These are phyloP conservation scores for Curvularia spicifera DNA, from an alignment of 2,329 filamentous ascomycete species.

Conservation along the genomic window DNA sequence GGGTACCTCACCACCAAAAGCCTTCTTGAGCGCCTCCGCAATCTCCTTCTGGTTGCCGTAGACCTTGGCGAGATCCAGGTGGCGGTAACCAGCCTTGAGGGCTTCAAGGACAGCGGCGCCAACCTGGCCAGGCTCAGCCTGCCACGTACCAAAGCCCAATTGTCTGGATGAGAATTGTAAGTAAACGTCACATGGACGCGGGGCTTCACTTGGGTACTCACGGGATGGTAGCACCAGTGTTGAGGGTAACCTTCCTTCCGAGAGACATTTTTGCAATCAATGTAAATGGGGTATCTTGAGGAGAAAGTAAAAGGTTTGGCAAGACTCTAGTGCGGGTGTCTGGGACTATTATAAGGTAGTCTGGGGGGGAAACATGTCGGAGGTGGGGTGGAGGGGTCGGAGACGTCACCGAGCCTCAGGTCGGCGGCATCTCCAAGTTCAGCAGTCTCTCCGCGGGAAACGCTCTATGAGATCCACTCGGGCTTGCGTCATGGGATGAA, in stretches of 20 bases:
- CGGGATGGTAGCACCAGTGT: conserved; percentile 78
- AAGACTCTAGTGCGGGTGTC: background rate
- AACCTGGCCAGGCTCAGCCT: conserved; percentile 42
- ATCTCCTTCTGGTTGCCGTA: conserved; percentile 44
- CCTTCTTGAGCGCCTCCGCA: conserved; percentile 36
- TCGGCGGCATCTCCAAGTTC: conserved; percentile 23
- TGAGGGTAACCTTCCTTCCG: conserved; percentile 58
- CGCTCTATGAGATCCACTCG: conserved; percentile 14
- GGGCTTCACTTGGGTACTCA: conserved; percentile 64
- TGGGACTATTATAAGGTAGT: conserved; percentile 10
- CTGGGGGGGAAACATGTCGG: conserved; percentile 22
- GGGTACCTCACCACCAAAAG: conserved; percentile 56
- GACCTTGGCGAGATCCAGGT: conserved; percentile 41
- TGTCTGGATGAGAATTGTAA: conserved; percentile 62
- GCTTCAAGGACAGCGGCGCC: conserved; percentile 52
- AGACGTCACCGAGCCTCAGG: conserved; percentile 26
- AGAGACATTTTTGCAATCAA: conserved; percentile 33
- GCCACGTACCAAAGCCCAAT: conserved; percentile 52
- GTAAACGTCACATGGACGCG: conserved; percentile 59
- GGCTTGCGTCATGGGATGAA: conserved; percentile 12
- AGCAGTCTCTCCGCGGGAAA: conserved; percentile 15
- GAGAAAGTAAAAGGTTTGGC: conserved; percentile 1
- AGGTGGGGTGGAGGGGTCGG: conserved; percentile 29
- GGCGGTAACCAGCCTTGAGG: conserved; percentile 41
- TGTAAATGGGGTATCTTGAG: conserved; percentile 12